Conservation (phyloP, 1,284 basidiomycete genomes). For the Cryptococcus hybrid region DNA sequence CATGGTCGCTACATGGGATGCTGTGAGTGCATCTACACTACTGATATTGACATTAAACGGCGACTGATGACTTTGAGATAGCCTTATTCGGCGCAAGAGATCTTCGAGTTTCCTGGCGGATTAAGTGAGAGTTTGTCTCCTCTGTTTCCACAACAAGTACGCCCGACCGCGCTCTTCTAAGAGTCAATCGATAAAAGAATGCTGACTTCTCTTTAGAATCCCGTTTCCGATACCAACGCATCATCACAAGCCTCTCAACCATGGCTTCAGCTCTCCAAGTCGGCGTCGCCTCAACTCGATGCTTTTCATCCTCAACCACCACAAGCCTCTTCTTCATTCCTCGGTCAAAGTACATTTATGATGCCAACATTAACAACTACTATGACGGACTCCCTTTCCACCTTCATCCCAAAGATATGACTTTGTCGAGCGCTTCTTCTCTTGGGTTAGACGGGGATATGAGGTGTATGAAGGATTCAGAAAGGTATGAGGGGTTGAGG, state of each 20-base stretch:
- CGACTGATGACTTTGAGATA: not conserved
- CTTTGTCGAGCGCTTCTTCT: not conserved
- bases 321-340: too few species aligned
- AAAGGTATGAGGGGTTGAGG: not conserved
- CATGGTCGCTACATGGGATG: not conserved
- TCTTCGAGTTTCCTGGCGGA: not conserved
- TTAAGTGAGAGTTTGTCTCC: not conserved
- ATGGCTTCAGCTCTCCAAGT: too few species aligned
- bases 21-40: not conserved
- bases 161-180: too few species aligned
- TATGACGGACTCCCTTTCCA: not conserved
- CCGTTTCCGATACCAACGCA: too few species aligned
- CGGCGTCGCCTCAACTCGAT: too few species aligned
- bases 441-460: not conserved
- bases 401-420: not conserved
- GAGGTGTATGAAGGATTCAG: not conserved
- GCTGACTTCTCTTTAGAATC: too few species aligned
- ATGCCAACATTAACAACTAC: not conserved
- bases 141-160: too few species aligned
- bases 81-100: conserved; percentile 15
- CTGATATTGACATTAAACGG: not conserved
- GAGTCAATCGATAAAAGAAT: too few species aligned
- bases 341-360: too few species aligned
- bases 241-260: too few species aligned
- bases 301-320: too few species aligned